These are phyloP conservation scores for Trametes polyzona DNA, from an alignment of 1,284 basidiomycete species.

Conservation along the genomic window DNA sequence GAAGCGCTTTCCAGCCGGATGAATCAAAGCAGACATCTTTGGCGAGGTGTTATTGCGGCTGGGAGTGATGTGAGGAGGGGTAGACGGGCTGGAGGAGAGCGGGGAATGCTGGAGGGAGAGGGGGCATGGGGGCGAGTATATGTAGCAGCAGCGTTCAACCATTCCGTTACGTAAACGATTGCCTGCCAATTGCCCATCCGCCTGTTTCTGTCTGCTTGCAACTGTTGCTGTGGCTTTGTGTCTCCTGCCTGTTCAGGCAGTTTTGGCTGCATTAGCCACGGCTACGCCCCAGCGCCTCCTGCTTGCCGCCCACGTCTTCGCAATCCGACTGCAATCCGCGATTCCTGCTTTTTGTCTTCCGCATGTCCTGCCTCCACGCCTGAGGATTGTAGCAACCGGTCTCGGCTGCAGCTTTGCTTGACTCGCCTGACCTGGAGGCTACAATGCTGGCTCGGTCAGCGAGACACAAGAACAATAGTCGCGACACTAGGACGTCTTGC, in stretches of 20 bases:
- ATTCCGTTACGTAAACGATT: conserved; percentile 22
- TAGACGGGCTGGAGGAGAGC: not conserved
- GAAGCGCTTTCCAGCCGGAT: conserved; percentile 25
- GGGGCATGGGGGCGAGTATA: conserved; percentile 4
- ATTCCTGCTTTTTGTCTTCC: conserved; percentile 14
- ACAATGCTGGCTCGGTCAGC: not conserved
- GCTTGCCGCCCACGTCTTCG: not conserved
- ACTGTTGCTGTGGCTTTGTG: conserved; percentile 24
- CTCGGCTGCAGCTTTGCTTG: not conserved
- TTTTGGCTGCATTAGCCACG: no score
- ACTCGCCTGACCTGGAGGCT: not conserved
- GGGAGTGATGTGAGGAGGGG: not conserved
- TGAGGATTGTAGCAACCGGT: conserved; percentile 2
- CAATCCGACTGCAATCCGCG: conserved; percentile 17
- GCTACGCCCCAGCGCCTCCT: no score
- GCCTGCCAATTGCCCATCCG: conserved; percentile 16
- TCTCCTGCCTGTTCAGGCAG: conserved; percentile 13
- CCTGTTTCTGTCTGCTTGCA: conserved; percentile 24
- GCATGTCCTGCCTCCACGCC: not conserved
- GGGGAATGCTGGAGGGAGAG: not conserved
- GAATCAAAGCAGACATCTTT: conserved; percentile 16
- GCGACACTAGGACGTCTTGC: not conserved
- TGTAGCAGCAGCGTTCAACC: conserved; percentile 2
- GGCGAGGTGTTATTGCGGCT: not conserved
- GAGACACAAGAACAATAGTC: not conserved